Base-by-base conservation (phyloP, 2,329 filamentous ascomycete species). In the Alternaria brassicae region DNA sequence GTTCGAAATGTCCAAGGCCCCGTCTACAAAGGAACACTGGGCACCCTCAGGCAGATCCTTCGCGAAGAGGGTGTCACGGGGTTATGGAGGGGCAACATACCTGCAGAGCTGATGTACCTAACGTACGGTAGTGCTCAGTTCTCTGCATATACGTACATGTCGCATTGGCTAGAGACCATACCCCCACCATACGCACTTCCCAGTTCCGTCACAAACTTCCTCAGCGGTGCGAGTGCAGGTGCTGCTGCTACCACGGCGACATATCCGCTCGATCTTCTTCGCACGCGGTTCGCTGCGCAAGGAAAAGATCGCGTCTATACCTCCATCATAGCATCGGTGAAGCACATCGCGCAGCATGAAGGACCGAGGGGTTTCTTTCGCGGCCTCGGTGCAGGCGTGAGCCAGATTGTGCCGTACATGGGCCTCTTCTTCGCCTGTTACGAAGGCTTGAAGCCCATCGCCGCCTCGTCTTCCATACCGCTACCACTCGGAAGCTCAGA, bases 61-160 rank as follows among this genome's bases (percentile, higher is more conserved):
- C 82, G 81, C 27, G 84, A 93, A 72, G 95, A 99, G 77, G 95
- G 95, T 40, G 75, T 98, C 67, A 89, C 90, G 4, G 87, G 88
- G 28, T 85, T 99, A 65, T 99, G 95, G 95, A 98, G 98, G 83
- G 95, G 95, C 76, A 99, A 99, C 76, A 88, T 99, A 59, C 93
- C 95, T 37, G 95, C 95, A 51, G 95, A 98, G 83, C 81, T 95
- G 63, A 88, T 99, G 81, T 99, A 99, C 81, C 85, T 99, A 66
- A 89, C 88, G 77, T 99, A 98, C 80, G 90, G 92, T 63, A 91
- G 91, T 63, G 83, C 91, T 32, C 95, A 99, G 79, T 99, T 99
- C 83, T 89, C 91, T 28, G 84, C 91, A 27, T 99, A 99, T 81
- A 90, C 92, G 57, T 88, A 87, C 51, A 85, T 87, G 23, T 91